Evolutionary conservation across 2,329 filamentous ascomycete genomes (phyloP).

Genomic region (Diaporthe ampelina): DNA sequence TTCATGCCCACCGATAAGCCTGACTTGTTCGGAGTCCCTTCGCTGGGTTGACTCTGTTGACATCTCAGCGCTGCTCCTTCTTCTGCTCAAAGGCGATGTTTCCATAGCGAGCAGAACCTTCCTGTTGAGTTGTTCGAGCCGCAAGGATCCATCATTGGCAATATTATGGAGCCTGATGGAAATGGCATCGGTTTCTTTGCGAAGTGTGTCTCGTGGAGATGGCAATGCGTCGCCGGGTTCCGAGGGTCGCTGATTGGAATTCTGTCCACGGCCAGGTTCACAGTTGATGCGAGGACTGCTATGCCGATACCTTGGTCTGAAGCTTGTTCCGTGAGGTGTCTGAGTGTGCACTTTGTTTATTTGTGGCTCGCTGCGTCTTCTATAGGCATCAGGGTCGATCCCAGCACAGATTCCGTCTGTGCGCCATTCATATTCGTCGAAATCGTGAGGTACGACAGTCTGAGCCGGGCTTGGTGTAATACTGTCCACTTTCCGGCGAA

Average conservation of each 20-base stretch:
- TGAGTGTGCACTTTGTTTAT: accelerated
- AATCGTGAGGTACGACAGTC: not conserved
- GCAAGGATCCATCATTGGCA: not conserved
- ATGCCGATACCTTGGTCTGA: not conserved
- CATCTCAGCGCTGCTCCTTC: conserved; percentile 2
- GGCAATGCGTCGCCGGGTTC: too few relatives aligned
- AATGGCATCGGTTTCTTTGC: not conserved
- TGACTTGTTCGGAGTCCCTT: not conserved
- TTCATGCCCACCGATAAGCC: not conserved
- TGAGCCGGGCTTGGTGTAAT: not conserved
- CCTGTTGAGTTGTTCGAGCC: conserved; percentile 9
- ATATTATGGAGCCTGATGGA: not conserved
- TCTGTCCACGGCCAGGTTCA: not conserved
- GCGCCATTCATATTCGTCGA: not conserved
- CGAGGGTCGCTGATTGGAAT: not conserved
- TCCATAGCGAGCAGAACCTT: conserved; percentile 14
- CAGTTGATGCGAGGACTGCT: not conserved
- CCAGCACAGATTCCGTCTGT: not conserved
- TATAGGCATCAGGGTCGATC: not conserved
- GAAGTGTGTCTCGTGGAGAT: not conserved
- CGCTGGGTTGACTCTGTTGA: not conserved
- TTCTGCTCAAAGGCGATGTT: not conserved
- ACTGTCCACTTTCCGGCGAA: not conserved
- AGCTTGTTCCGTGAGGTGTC: not conserved
- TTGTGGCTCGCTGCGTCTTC: not conserved